Base-by-base conservation (phyloP, 345 rosid genomes). In the Mercurialis annua region DNA sequence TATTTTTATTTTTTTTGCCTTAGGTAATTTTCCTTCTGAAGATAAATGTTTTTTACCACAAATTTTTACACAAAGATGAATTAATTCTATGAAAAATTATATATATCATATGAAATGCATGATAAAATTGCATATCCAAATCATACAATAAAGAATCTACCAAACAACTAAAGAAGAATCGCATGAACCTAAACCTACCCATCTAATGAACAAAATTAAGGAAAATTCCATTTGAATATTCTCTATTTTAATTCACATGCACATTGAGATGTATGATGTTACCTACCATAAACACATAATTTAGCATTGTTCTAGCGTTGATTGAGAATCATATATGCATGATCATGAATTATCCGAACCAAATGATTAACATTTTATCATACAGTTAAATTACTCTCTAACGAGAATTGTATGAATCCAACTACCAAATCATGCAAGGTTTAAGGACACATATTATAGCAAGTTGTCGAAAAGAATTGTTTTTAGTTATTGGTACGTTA, bases 401-500 rank as follows among this genome's bases (percentile, higher is more conserved):
- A 26, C 51, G 6, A 42, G 2, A 42, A 26, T 24, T 24, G 51
- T 51, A 42, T 61, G 65, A 61, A 61, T 1, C 27, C 16, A 52
- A 61, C 1, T 21, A 29, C 10, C 10, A 11, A 17, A 24, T 42
- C 33, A 23, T 24, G 50, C 63, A 59, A 2, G 63, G 40, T 59
- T 29, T 21, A 55, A 30, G 30, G 27, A 42, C n/a, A 29, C 15
- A 1, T 59, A 23, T 8, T 18, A n/a, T n/a, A n/a, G 15, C 44
- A 34, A 33, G 20, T n/a, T 31, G 17, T 14, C 3, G 7, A 33
- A 7, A 64, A 20, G 8, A 16, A 6, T 1, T 17, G 5, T 0
- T 12, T 3, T 27, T 67, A 42, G 51, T 71, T 77, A 17, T 64
- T 52, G 73, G 60, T 65, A 47, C 53, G 46, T 21, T 64, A 49